Base-by-base conservation (phyloP, 2,329 filamentous ascomycete genomes). In the Didymellaceae sp. region DNA sequence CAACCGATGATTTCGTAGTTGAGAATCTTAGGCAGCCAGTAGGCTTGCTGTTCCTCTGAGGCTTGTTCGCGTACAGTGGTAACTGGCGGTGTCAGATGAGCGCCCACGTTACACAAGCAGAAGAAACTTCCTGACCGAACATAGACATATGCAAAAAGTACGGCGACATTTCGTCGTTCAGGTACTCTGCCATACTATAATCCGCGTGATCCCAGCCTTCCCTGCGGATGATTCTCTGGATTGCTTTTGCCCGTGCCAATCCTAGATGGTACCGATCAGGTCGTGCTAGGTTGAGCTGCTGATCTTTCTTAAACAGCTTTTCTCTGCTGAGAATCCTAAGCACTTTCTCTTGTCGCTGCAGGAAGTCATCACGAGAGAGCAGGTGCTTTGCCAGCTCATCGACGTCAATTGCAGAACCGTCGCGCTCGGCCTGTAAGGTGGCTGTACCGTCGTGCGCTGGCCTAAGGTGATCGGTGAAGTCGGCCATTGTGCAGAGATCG, bases 231-330 rank as follows among this genome's bases (percentile, higher is more conserved):
- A 80, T 64, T 37, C 79, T 72, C 31, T 78, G 73, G 4, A 82
- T 71, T 31, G 75, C 74, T 64, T 82, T 82, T 45, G 78, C 79
- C 49, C 80, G 68, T 9, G 79, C 80, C 14, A 83, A 73, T 4
- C 78, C 80, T 3, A 82, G 72, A 42, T 80, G 77, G 59, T 80
- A 82, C 14, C 79, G 69, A 45, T 81, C 78, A 4, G 79, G 78
- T 16, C 79, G 72, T 17, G 78, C 78, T 14, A 82, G 64, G 50
- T 82, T 81, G 54, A 77, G 67, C 55, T 80, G 79, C 53, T 78
- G 77, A 28, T 72, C 68, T 59, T 82, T 82, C 28, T 68, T 71
- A 63, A 82, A 78, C 7, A 82, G 65, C n/a, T 74, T 75, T 34
- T 82, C 78, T 16, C 70, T 70, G 43, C 75, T 70, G 33, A 82